Evolutionary conservation across 164 flowering plant genomes (phyloP), one percentile per base, ranked within the genome.

Genomic region (Dillenia suffruticosa): DNA sequence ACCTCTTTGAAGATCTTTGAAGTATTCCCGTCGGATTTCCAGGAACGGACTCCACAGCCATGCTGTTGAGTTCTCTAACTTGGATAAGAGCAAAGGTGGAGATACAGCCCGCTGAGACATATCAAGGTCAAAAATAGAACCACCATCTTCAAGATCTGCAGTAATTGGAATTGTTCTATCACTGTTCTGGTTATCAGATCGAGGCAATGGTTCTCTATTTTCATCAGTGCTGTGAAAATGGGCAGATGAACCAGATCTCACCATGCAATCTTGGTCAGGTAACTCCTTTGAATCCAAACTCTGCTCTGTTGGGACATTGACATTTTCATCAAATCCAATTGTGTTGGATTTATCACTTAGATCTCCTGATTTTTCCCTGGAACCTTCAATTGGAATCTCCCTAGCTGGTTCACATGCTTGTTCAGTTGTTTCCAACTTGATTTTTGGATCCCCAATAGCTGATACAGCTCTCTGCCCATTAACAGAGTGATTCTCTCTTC

Each of bases 11-110:
- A 87, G 69, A 63, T 89, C 86, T 62, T 72, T 76, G 67, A 76
- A 66, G 65, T 72, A 80, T 12, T 70, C 81, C 60, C 75, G 61
- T 8, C 73, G 65, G 54, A 81, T 84, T 66, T 82, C 92, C 4
- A 77, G 14, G 66, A 89, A 89, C 22, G 90, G 88, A 56, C 65
- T 68, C 96, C 97, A 91, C 48, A 81, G 74, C 87, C 86, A 84
- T 46, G 64, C 72, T 32, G 75, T 68, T 44, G 77, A 63, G 44
- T 76, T 69, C 45, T 72, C 81, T 13, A 72, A 56, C 68, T 56
- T 68, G 17, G 63, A 61, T 44, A 57, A 24, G 1, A 62, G 56
- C 17, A 78, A 70, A 49, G 40, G 19, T 10, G 54, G 58, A 49
- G 70, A 67, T 1, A 32, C 9, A 15, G 16, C 26, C 10, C 26